Evolutionary conservation across 2,329 filamentous ascomycete genomes (phyloP).

Genomic region (Microcyclosporella mali): DNA sequence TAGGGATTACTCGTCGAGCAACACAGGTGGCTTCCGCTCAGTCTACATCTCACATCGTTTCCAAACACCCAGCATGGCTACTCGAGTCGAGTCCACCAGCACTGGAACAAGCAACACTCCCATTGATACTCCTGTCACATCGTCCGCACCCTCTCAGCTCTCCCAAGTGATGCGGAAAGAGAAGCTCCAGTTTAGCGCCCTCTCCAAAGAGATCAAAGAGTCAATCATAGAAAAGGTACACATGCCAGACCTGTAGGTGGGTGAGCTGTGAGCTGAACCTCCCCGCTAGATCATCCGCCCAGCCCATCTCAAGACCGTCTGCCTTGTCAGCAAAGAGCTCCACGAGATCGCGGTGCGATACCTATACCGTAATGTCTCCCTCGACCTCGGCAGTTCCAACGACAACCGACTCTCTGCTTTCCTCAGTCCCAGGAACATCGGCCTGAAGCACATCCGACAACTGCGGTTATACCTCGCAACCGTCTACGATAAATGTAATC

Average conservation of each 20-base stretch:
- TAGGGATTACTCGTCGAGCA: not conserved
- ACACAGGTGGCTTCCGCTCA: not conserved
- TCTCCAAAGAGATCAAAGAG: conserved; percentile 24
- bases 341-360: conserved; percentile 42
- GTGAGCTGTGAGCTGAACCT: conserved; percentile 5
- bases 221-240: conserved; percentile 22
- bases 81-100: conserved; percentile 13
- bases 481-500: conserved; percentile 39
- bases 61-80: conserved; percentile 14
- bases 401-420: conserved; percentile 42
- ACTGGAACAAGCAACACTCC: conserved; percentile 9
- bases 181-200: conserved; percentile 13
- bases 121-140: not conserved
- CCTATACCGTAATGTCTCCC: conserved; percentile 42
- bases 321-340: conserved; percentile 42
- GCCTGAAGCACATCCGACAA: conserved; percentile 42
- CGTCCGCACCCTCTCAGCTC: not conserved
- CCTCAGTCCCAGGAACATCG: conserved; percentile 43
- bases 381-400: conserved; percentile 41
- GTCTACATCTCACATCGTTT: not conserved
- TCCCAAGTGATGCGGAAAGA: conserved; percentile 1
- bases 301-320: conserved; percentile 43
- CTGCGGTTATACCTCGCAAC: conserved; percentile 43
- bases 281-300: conserved; percentile 37
- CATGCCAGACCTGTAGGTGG: not conserved